Evolutionary conservation across 306 rosid species (phyloP).

Genomic region (Pyrus betulifolia): DNA sequence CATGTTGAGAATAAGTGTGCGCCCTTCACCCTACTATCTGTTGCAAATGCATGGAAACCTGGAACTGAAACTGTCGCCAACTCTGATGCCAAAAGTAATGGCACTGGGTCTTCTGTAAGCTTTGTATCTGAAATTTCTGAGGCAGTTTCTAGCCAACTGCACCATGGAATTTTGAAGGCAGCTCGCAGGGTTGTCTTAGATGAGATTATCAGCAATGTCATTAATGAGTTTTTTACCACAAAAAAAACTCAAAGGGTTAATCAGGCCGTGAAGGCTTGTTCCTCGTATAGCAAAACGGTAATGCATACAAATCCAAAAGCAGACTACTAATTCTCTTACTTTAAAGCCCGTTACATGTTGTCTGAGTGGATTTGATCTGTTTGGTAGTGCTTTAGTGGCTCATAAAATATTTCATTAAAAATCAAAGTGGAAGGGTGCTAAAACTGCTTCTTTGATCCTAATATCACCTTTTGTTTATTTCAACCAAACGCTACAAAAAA

Average conservation of each 20-base stretch:
- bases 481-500: neutral
- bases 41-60: slow-evolving; percentile 49
- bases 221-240: slow-evolving; percentile 54
- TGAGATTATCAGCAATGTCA: slow-evolving; percentile 69
- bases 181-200: slow-evolving; percentile 85
- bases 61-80: slow-evolving; percentile 29
- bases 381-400: neutral
- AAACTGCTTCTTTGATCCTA: neutral
- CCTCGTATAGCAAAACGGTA: slow-evolving; percentile 40
- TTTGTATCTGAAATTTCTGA: slow-evolving; percentile 59
- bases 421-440: neutral
- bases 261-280: slow-evolving; percentile 28
- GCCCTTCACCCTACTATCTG: slow-evolving; percentile 45
- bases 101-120: slow-evolving; percentile 28
- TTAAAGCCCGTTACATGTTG: neutral
- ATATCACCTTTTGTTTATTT: neutral
- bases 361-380: neutral
- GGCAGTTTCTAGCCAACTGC: slow-evolving; percentile 73
- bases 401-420: neutral
- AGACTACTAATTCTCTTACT: slow-evolving; percentile 3
- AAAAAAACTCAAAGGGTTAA: slow-evolving; percentile 44
- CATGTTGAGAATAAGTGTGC: slow-evolving; percentile 48
- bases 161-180: slow-evolving; percentile 62
- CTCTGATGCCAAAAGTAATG: slow-evolving; percentile 36
- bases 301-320: slow-evolving; percentile 9